Conservation (phyloP, 2,329 filamentous ascomycete genomes). For the Xylaria sp. region DNA sequence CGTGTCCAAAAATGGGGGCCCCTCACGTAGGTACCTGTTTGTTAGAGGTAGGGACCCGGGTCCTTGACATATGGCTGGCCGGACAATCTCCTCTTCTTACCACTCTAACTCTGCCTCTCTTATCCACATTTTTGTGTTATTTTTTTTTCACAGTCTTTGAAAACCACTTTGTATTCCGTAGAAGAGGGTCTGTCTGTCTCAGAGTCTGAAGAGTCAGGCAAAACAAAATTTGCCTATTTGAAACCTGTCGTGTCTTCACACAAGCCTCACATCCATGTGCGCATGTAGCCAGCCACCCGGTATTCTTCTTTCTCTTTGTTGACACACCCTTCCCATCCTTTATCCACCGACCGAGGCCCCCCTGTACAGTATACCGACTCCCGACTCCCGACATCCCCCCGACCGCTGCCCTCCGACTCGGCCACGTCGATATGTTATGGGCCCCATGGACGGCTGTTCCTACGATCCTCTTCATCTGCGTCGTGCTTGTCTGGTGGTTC, state of each 20-base stretch:
- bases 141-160: background rate
- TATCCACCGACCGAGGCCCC: constrained; percentile 13
- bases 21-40: background rate
- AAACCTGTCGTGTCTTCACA: constrained; percentile 11
- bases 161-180: constrained; percentile 20
- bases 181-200: constrained; percentile 29
- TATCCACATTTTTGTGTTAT: constrained; percentile 31
- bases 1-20: background rate
- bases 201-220: constrained; percentile 20
- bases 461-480: constrained; percentile 57
- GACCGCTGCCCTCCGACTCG: constrained; percentile 39
- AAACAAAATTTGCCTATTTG: constrained; percentile 29
- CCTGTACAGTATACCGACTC: constrained; percentile 11
- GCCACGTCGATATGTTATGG: constrained; percentile 61
- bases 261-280: constrained; percentile 6
- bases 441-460: constrained; percentile 60
- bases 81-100: constrained; percentile 24
- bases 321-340: constrained; percentile 19
- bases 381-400: constrained; percentile 11
- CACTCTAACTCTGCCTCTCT: background rate
- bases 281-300: constrained; percentile 28
- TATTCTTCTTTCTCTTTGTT: constrained; percentile 25
- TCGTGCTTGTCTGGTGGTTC: constrained; percentile 58
- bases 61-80: background rate
- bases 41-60: background rate